Evolutionary conservation across 495 filamentous ascomycete species (phyloP), one percentile per base, ranked within the genome.

Genomic region (Aspergillus homomorphus): DNA sequence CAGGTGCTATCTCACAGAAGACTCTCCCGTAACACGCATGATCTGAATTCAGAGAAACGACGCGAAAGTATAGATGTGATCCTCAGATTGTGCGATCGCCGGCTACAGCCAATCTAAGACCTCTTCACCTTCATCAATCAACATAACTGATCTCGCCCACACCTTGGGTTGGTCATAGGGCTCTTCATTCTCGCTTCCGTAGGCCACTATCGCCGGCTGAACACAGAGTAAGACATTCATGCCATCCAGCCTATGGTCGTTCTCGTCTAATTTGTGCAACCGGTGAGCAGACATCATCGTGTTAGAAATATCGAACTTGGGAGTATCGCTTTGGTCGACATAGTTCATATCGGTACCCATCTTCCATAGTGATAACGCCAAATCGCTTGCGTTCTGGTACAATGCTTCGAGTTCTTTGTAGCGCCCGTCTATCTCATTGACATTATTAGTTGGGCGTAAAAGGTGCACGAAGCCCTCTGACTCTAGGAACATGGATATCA

Each of bases 321-420:
- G 23, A n/a, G 58, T 16, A 14, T 44, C 49, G 0, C 30, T 8
- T 12, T 46, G 22, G 23, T 14, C 20, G 5, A 49, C 23, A 23
- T 49, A 60, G 7, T n/a, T 24, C n/a, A 60, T 54, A n/a, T 3
- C 21, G 15, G 57, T 43, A 16, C 57, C 57, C 49, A 60, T 57
- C 2, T 26, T 51, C 61, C 61, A 63, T 14, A 63, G 43, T 3
- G 54, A 57, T 2, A 64, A 45, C 24, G 62, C 62, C 9, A 64
- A 46, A 21, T 51, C 44, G 9, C 57, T 46, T 0, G 62, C 62
- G 3, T 10, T 50, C 0, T 51, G 52, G 23, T 58, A 58, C 19
- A 64, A 38, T 16, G n/a, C 18, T 15, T 51, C 21, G 0, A 64
- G 51, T n/a, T 58, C 54, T n/a, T 49, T 44, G 26, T 21, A n/a